These are phyloP conservation scores for Botrytis aclada DNA, from an alignment of 2,329 filamentous ascomycete species.

Conservation along the genomic window DNA sequence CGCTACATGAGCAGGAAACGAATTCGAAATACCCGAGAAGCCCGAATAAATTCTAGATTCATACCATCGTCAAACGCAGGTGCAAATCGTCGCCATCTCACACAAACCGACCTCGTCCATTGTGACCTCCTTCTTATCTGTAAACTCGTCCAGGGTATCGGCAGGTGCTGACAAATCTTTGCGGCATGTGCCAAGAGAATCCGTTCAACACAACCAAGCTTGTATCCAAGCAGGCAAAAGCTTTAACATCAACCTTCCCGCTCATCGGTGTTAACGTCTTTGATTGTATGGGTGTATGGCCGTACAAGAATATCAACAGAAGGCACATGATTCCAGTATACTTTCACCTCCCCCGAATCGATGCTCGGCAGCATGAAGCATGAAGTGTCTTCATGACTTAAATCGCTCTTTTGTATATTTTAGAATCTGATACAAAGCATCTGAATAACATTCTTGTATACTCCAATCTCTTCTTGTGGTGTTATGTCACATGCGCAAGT, in stretches of 20 bases:
- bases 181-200: neutral
- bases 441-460: neutral
- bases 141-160: neutral
- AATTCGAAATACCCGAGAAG: neutral
- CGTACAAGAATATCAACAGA: neutral
- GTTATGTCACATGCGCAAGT: too few species aligned
- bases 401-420: neutral
- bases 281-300: neutral
- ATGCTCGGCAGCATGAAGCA: neutral
- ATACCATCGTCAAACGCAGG: neutral
- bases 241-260: neutral
- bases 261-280: neutral
- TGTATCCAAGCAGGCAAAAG: neutral
- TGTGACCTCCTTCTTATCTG: neutral
- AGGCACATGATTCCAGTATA: neutral
- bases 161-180: neutral
- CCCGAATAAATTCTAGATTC: neutral
- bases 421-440: neutral
- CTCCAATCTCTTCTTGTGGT: neutral
- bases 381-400: neutral
- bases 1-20: conserved; percentile 22
- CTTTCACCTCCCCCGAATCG: neutral
- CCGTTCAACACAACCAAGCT: neutral
- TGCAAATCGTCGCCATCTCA: neutral
- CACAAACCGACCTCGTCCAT: neutral